These are phyloP conservation scores for Populus tomentosa DNA, from an alignment of 441 rosid species.

Conservation along the genomic window DNA sequence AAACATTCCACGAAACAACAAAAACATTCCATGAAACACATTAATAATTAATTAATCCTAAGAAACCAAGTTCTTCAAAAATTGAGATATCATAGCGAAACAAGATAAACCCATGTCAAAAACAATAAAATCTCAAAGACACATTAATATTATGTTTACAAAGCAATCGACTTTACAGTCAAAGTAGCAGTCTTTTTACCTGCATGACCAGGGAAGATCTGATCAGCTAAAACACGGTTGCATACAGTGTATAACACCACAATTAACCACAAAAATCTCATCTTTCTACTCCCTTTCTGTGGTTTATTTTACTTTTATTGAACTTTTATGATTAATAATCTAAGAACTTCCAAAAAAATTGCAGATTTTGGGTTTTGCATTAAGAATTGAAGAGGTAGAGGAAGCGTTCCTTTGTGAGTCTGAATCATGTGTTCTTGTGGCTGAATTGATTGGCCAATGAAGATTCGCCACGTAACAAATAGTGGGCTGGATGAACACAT, in stretches of 20 bases:
- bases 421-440: too few relatives aligned
- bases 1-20: background rate
- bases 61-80: too few relatives aligned
- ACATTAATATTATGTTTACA: background rate
- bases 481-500: background rate
- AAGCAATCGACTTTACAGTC: background rate
- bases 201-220: conserved; percentile 57
- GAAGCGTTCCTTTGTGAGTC: background rate
- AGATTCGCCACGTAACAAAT: conserved; percentile 22
- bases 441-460: conserved; percentile 15
- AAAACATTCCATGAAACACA: background rate
- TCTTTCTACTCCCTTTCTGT: conserved; percentile 4
- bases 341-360: background rate
- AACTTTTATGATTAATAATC: background rate
- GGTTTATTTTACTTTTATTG: background rate
- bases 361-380: background rate
- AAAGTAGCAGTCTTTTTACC: conserved; percentile 25
- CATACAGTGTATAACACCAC: conserved; percentile 20
- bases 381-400: background rate
- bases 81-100: too few relatives aligned
- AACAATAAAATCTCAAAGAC: background rate
- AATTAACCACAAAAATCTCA: conserved; percentile 25
- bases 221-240: conserved; percentile 43
- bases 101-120: too few relatives aligned
- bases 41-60: too few relatives aligned